phyloP scores from a whole-genome alignment of 208 protist genomes.

The Willaertia magna region DNA sequence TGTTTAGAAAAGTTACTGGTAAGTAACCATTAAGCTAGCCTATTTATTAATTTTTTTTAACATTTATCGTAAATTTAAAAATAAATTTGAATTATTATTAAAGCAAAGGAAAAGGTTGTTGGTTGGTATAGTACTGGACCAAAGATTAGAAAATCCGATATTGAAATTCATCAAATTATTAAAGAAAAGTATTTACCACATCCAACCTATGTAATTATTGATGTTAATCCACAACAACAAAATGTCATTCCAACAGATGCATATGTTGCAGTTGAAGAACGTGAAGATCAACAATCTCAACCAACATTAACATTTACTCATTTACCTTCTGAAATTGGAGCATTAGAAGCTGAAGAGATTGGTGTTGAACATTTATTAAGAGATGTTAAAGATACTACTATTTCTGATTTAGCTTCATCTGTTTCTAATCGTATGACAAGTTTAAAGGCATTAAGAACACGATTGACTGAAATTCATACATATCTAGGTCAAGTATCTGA shows the following conservation, averaged over 20 bases:
- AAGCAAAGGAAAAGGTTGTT: constrained; percentile 87
- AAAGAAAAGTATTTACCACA: constrained; percentile 35
- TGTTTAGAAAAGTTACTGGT: constrained; percentile 95
- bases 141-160: constrained; percentile 77
- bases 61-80: background rate
- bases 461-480: background rate
- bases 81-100: background rate
- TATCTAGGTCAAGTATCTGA: constrained; percentile 12
- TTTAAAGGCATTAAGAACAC: constrained; percentile 36
- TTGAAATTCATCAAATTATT: constrained; percentile 91
- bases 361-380: constrained; percentile 98
- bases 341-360: constrained; percentile 95
- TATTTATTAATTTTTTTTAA: background rate
- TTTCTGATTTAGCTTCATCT: constrained; percentile 82
- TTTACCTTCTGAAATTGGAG: constrained; percentile 72
- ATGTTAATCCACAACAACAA: constrained; percentile 57
- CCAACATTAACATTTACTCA: constrained; percentile 60
- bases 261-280: constrained; percentile 60
- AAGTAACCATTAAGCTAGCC: background rate
- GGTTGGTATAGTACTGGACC: constrained; percentile 99
- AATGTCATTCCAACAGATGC: constrained; percentile 63
- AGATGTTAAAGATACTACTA: constrained; percentile 89
- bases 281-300: constrained; percentile 45
- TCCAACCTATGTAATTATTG: constrained; percentile 67
- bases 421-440: constrained; percentile 79